Base-by-base conservation (phyloP, 2,329 filamentous ascomycete species). In the Curvularia verruculosa region DNA sequence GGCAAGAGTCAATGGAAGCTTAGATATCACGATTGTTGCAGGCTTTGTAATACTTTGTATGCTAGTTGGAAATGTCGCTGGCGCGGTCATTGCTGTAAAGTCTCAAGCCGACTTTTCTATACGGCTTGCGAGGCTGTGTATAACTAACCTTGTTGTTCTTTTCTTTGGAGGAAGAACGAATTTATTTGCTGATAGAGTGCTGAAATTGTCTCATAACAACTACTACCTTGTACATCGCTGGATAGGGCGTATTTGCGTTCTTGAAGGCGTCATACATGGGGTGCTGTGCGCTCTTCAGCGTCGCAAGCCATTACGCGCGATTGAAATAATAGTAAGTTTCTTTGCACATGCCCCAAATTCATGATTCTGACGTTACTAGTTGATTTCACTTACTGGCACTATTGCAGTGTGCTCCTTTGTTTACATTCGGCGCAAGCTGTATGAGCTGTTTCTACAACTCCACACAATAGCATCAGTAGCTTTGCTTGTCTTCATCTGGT, bases 221-320 rank as follows among this genome's bases (percentile, higher is more conserved):
- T 34, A 51, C 9, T 36, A 41, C 4, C 23, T 53, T 3, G 3
- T 61, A 12, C 53, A 61, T 50, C 36, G 46, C 1, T 61, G 50
- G 59, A 13, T 61, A 23, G 50, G 56, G 24, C 49, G 59, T 10
- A 23, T 59, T 8, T 23, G 24, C 5, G 26, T 43, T 15, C 31
- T 51, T 34, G 18, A 51, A n/a, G 37, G 39, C 5, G 5, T 51
- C 9, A 34, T 51, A 10, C 19, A 51, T 51, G 19, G 15, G n/a
- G 9, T 13, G 15, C 36, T 31, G 10, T 43, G 37, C 15, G 15
- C 28, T 34, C 28, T 29, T 29, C 8, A 29, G 28, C 28, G 28
- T 29, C 28, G 28, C 28, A 29, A 29, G 18, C n/a, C 41, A 9
- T 31, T 43, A 3, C 37, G 24, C 18, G 41, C 37, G 15, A 31